A percentile compares a stretch with the other conserved stretches of the same genome.
Evolutionary conservation across 2,329 filamentous ascomycete genomes (phyloP).

Genomic region (Esteya vermicola): DNA sequence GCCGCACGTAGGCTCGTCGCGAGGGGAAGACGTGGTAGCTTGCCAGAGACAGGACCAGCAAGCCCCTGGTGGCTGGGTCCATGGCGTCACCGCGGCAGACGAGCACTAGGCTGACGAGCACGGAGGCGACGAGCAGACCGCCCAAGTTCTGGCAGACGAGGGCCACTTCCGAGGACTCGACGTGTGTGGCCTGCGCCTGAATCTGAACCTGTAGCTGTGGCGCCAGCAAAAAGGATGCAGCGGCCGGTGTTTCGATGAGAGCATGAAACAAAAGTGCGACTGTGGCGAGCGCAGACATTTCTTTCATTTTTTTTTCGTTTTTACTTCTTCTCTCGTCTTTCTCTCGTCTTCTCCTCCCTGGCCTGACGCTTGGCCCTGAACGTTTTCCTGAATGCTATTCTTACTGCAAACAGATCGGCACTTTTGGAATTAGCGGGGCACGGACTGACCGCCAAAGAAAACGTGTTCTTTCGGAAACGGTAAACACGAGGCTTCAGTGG

Average conservation of each 20-base stretch:
- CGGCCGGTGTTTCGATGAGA: conserved; percentile 17
- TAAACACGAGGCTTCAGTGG: too few relatives aligned
- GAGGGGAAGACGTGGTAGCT: conserved; percentile 35
- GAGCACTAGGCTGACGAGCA: conserved; percentile 26
- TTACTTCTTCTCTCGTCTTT: too few relatives aligned
- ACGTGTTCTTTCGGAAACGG: too few relatives aligned
- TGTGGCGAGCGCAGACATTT: not conserved
- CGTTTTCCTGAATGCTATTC: too few relatives aligned
- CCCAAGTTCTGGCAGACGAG: conserved; percentile 33
- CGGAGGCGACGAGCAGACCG: conserved; percentile 29
- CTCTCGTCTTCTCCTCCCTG: too few relatives aligned
- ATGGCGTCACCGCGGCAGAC: conserved; percentile 10
- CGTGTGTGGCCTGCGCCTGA: conserved; percentile 26
- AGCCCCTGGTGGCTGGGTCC: conserved; percentile 12
- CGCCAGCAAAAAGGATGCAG: conserved; percentile 28
- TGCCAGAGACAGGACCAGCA: conserved; percentile 25
- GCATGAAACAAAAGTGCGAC: conserved; percentile 10
- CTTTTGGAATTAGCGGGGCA: too few relatives aligned
- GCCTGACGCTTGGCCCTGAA: too few relatives aligned
- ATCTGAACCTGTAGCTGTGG: conserved; percentile 29
- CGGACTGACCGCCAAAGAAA: too few relatives aligned
- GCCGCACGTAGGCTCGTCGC: conserved; percentile 24
- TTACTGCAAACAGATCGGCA: too few relatives aligned
- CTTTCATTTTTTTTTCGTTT: too few relatives aligned
- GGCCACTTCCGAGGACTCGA: conserved; percentile 18